Conservation (phyloP, 1,284 basidiomycete genomes). For the Wallemia ichthyophaga region DNA sequence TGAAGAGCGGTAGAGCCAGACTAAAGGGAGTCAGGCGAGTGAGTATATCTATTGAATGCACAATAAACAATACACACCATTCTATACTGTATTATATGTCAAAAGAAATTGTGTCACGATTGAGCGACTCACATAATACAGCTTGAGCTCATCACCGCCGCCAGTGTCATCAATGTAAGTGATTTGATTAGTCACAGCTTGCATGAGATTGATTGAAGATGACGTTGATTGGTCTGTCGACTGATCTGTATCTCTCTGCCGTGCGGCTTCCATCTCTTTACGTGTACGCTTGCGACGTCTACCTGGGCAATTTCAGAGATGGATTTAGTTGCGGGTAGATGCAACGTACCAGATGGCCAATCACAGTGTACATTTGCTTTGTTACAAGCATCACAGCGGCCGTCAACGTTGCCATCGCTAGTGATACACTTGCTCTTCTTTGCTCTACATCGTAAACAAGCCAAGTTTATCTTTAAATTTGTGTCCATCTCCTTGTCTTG, state of each 20-base stretch:
- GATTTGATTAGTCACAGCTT: slow-evolving; percentile 16
- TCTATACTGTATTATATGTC: slow-evolving; percentile 7
- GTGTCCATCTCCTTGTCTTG: background rate
- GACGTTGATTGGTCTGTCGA: background rate
- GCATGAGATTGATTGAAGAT: slow-evolving; percentile 9
- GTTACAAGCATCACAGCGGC: background rate
- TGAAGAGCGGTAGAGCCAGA: slow-evolving; percentile 8
- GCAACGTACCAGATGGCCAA: background rate
- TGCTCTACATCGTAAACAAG: background rate
- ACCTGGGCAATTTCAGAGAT: background rate
- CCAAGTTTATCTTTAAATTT: background rate
- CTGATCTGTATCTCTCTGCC: background rate
- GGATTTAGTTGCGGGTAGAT: background rate
- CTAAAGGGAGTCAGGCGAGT: background rate
- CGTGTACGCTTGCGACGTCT: background rate
- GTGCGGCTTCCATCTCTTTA: background rate
- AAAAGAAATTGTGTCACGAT: slow-evolving; percentile 5
- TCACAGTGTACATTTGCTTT: background rate
- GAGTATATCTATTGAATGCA: slow-evolving; percentile 6
- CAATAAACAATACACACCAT: slow-evolving; percentile 17
- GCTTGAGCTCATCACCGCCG: slow-evolving; percentile 14
- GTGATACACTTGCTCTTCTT: background rate
- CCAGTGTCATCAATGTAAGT: slow-evolving; percentile 18
- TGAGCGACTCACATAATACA: slow-evolving; percentile 19
- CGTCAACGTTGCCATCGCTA: background rate